Conservation (phyloP, 2,329 filamentous ascomycete genomes). For the Fusarium anguioides region DNA sequence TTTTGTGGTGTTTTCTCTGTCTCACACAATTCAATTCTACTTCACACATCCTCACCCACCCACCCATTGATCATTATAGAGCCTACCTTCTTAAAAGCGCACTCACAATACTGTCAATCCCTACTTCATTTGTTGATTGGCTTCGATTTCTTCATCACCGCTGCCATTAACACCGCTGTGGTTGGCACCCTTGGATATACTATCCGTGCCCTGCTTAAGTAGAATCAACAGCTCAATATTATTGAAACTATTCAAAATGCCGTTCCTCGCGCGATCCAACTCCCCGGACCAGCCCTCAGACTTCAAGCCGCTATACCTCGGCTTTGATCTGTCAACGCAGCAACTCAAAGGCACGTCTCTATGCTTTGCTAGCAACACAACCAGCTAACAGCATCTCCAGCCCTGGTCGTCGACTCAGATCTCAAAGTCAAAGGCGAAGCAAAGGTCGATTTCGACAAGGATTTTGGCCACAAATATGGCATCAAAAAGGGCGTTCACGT, state of each 20-base stretch:
- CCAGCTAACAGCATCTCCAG: slow-evolving; percentile 55
- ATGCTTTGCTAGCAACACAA: neutral
- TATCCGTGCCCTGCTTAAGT: neutral
- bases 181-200: neutral
- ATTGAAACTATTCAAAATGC: slow-evolving; percentile 20
- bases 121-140: slow-evolving; percentile 6
- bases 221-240: neutral
- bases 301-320: slow-evolving; percentile 77
- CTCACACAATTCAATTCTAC: slow-evolving; percentile 6
- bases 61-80: slow-evolving; percentile 3
- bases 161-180: slow-evolving; percentile 24
- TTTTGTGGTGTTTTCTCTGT: slow-evolving; percentile 20
- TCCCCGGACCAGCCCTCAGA: slow-evolving; percentile 26
- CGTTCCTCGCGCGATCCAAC: slow-evolving; percentile 22
- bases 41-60: neutral
- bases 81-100: neutral
- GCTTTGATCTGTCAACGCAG: slow-evolving; percentile 96
- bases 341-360: slow-evolving; percentile 81
- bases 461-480: slow-evolving; percentile 77
- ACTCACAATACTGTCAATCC: neutral
- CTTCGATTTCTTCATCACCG: slow-evolving; percentile 27
- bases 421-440: slow-evolving; percentile 84
- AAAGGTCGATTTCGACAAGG: slow-evolving; percentile 94
- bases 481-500: slow-evolving; percentile 89
- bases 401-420: slow-evolving; percentile 84